Base-by-base conservation (phyloP, 2,329 filamentous ascomycete species). In the Mariannaea sp. region DNA sequence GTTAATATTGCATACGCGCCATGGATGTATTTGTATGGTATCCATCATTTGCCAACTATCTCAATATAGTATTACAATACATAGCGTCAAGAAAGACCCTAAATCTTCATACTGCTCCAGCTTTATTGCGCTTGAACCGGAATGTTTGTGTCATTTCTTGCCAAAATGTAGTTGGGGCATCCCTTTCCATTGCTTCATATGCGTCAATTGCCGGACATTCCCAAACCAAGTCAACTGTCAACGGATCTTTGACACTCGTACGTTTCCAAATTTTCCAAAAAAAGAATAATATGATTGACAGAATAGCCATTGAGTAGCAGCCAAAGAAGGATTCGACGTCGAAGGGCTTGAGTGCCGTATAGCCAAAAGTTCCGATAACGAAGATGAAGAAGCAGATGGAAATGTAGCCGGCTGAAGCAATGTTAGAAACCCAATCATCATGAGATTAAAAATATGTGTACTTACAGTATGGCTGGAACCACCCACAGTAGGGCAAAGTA, bases 181-280 rank as follows among this genome's bases (percentile, higher is more conserved):
- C n/a, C n/a, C n/a, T n/a, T n/a, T n/a, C n/a, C n/a, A n/a, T 9
- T 14, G 36, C 38, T 13, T 41, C 38, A 17, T 41, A 41, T 10
- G 38, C 38, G 22, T 41, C 38, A 29, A 41, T 26, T 2, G 29
- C 13, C 4, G 20, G 20, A 9, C 10, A 8, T 5, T 41, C 38
- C 38, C 38, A 41, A 10, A 41, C n/a, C 10, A 46, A 19, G 17
- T 46, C 32, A 6, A 27, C 79, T 46, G 88, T 80, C 16, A 78
- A 71, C 1, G 83, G 75, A 40, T 73, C 75, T 45, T 80, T 70
- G 55, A 80, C 76, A 56, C 79, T 83, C 0, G 85, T 87, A 61
- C 75, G 77, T 67, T 86, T 83, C 59, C 82, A 46, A 1, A 88
- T 7, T 71, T 91, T 92, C 83, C 86, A 90, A 5, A 77, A 79